Base-by-base conservation (phyloP, 345 rosid genomes). In the Capsella bursapastoris region DNA sequence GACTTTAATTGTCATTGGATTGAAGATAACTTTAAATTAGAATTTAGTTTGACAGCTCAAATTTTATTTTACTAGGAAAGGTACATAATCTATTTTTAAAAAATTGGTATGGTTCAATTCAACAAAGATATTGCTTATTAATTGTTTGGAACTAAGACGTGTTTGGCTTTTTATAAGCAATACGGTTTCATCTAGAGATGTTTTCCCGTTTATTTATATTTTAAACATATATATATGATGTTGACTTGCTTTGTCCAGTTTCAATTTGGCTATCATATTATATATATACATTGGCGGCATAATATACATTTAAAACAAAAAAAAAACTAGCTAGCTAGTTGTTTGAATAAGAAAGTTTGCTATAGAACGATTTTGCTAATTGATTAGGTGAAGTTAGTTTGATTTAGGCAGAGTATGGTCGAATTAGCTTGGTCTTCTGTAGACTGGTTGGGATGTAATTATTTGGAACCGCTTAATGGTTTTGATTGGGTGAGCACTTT, bases 371-470 rank as follows among this genome's bases (percentile, higher is more conserved):
- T 64, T 32, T 35, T 22, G 59, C 27, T 38, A 40, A 51, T 7
- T 49, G 14, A 58, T 52, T 49, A 37, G 73, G 73, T 41, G 47
- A 31, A 59, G 41, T 55, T 60, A 68, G 79, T 12, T 68, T 16
- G 53, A 68, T 59, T 37, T 75, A 68, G 79, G 79, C 68, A 5
- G 73, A 59, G 44, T 59, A 50, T 67, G 72, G 78, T 58, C 60
- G 59, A 57, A 15, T 57, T 66, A 66, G 72, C 66, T 66, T 66
- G 11, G 12, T 45, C 35, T 40, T 52, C 6, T 3, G 16, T 51
- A 9, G 48, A 14, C 25, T 41, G 27, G 62, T 32, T 31, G 70
- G 10, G 22, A 41, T 41, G 11, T 25, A 27, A 61, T 40, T 12
- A 38, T 14, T 2, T 43, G 52, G 27, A n/a, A 63, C 5, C 14